Conservation (phyloP, 164 flowering plant genomes). For the Magnolia kwangsiensis region DNA sequence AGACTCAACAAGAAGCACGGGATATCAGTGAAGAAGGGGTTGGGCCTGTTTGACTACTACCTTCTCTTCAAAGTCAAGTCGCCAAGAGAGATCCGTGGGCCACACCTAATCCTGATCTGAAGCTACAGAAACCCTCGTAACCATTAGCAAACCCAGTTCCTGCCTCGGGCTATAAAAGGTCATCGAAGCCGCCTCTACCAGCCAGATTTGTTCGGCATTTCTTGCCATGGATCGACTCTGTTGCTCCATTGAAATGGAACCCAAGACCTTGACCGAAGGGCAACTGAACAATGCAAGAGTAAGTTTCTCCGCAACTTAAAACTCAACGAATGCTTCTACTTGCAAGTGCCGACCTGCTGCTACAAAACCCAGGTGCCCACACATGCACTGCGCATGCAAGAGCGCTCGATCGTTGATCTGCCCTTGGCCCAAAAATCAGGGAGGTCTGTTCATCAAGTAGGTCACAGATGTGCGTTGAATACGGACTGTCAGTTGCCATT, state of each 20-base stretch:
- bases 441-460: too few relatives aligned
- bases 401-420: too few relatives aligned
- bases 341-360: too few relatives aligned
- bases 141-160: not conserved
- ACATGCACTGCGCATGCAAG: too few relatives aligned
- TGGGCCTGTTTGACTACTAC: not conserved
- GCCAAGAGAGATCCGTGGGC: too few relatives aligned
- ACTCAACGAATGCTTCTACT: too few relatives aligned
- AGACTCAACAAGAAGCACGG: constrained; percentile 10
- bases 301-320: not conserved
- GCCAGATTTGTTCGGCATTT: not conserved
- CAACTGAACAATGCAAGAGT: constrained; percentile 53
- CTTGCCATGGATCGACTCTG: constrained; percentile 39
- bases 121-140: not conserved
- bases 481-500: too few relatives aligned
- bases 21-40: constrained; percentile 4
- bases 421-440: too few relatives aligned
- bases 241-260: constrained; percentile 65
- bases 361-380: too few relatives aligned
- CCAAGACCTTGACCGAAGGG: constrained; percentile 49
- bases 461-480: too few relatives aligned
- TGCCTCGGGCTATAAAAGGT: not conserved
- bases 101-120: not conserved
- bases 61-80: not conserved
- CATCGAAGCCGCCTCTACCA: not conserved